phyloP scores from a whole-genome alignment of 176 grass and related monocot species.

The Aegilops sharonensis region DNA sequence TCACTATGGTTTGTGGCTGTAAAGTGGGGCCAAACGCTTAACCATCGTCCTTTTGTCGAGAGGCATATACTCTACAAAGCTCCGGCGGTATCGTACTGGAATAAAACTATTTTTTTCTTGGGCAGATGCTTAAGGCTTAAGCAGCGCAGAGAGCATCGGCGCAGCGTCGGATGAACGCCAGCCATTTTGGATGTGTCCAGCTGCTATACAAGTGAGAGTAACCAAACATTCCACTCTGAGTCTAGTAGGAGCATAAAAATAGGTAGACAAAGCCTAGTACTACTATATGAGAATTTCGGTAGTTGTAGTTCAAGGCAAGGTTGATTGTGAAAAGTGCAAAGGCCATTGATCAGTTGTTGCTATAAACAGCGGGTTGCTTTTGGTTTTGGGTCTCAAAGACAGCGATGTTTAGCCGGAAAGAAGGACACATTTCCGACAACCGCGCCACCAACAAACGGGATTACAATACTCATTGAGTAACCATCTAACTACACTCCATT shows the following conservation, averaged over 20 bases:
- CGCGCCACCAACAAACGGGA: neutral
- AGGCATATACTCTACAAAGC: neutral
- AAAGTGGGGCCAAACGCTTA: neutral
- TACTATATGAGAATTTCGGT: neutral
- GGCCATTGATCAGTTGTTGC: neutral
- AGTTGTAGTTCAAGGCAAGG: neutral
- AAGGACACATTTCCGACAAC: neutral
- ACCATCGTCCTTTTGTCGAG: neutral
- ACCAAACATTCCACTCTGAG: neutral
- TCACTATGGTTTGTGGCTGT: conserved; percentile 4
- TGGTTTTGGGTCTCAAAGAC: neutral
- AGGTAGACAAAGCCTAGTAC: neutral
- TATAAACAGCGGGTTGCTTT: neutral
- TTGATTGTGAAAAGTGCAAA: neutral
- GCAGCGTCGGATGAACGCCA: conserved; percentile 43
- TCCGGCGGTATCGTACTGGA: neutral
- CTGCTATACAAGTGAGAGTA: neutral
- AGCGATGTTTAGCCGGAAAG: neutral
- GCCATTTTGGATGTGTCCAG: neutral
- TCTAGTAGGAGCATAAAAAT: neutral
- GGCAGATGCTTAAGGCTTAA: neutral
- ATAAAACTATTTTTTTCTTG: neutral
- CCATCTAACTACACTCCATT: neutral
- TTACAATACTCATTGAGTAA: neutral
- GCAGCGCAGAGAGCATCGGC: neutral